A percentile compares a stretch with the other conserved stretches of the same genome.
These are phyloP conservation scores for Handroanthus guayacan DNA, from an alignment of 257 asterid genomes.

Conservation along the genomic window DNA sequence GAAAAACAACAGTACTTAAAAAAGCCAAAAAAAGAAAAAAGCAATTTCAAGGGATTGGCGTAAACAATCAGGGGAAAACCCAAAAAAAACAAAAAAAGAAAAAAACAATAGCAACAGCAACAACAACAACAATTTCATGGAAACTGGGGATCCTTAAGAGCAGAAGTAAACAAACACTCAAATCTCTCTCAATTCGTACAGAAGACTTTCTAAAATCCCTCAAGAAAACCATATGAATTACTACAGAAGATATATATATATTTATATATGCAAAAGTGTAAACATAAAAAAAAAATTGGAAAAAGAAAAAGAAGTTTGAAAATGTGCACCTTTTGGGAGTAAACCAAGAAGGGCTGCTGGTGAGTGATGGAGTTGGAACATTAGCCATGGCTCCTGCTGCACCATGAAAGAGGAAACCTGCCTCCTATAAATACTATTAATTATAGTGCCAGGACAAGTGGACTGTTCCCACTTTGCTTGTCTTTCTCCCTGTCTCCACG, in stretches of 20 bases:
- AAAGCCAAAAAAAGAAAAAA: too few relatives aligned
- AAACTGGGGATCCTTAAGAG: constrained; percentile 17
- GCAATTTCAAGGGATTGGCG: too few relatives aligned
- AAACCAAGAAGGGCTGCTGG: constrained; percentile 62
- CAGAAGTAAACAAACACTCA: constrained; percentile 24
- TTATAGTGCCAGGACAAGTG: too few relatives aligned
- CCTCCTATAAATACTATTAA: too few relatives aligned
- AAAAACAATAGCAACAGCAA: too few relatives aligned
- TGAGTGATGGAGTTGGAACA: constrained; percentile 38
- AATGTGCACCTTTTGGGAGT: constrained; percentile 63
- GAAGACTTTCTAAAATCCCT: constrained; percentile 21
- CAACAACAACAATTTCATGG: not conserved
- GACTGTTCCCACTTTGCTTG: too few relatives aligned
- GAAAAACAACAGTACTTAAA: too few relatives aligned
- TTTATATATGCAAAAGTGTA: not conserved
- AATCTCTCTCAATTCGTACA: constrained; percentile 1
- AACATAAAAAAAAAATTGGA: not conserved
- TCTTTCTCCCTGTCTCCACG: too few relatives aligned
- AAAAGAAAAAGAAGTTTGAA: not conserved
- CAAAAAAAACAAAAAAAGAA: constrained; percentile 1
- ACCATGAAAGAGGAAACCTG: too few relatives aligned
- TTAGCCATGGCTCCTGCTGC: constrained; percentile 43
- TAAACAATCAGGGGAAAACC: too few relatives aligned
- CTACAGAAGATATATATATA: constrained; percentile 6
- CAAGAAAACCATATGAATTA: constrained; percentile 29